Base-by-base conservation (phyloP, 2,329 filamentous ascomycete species). In the Xylaria hypoxylon region DNA sequence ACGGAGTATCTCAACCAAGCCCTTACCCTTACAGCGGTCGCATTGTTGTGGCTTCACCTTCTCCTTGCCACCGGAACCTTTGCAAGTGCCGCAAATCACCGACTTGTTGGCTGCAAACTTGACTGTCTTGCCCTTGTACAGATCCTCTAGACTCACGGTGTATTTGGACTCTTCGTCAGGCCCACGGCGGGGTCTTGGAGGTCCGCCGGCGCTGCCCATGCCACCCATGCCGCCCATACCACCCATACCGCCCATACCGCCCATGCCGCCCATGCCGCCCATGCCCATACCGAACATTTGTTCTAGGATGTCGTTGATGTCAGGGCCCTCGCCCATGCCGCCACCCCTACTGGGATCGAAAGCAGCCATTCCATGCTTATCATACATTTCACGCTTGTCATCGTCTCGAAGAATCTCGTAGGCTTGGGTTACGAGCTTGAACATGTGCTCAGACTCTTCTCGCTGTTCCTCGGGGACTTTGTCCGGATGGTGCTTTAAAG, bases 371-470 rank as follows among this genome's bases (percentile, higher is more conserved):
- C 96, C 96, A 78, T 97, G 93, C 69, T 89, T 90, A 77, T 99
- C 96, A 83, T 99, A 99, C 69, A 96, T 82, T 63, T 92, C 87
- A 76, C 96, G 91, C 80, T 97, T 97, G 68, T 98, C 89, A 70
- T 98, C 95, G 85, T 99, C 95, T 81, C 89, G 91, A 62, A 99
- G 93, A 77, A 99, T 98, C 78, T 99, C 96, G 84, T 99, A 99
- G 73, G 96, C 96, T 82, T 96, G 91, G 67, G 92, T 94, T 64
- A 97, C 90, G 62, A 90, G 84, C 83, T 99, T 99, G 89, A 99
- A 99, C 77, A 90, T 94, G 77, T 90, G 86, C 79, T 98, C 96
- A 67, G 96, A 93, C 72, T 91, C 92, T 77, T 90, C 90, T 73
- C 95, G 91, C 77, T 94, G 89, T 31, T 92, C 89, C 80, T 95